phyloP scores from a whole-genome alignment of 257 asterid genomes.

The Avicennia marina region DNA sequence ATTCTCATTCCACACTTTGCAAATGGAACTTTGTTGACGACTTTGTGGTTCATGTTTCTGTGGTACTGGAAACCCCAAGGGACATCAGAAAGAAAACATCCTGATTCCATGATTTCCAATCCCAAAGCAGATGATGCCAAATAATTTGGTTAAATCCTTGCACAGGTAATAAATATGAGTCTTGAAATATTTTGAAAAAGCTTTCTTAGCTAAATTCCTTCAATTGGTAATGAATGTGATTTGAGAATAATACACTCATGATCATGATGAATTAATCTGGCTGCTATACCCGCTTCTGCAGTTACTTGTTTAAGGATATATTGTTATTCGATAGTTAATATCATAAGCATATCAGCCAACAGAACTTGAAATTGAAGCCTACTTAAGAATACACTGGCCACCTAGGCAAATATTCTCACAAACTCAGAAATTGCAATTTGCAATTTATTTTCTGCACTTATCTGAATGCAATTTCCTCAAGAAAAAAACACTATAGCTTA shows the following conservation, averaged over 20 bases:
- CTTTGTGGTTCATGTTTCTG: slow-evolving; percentile 65
- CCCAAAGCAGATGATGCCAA: slow-evolving; percentile 20
- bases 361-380: not conserved
- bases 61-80: slow-evolving; percentile 57
- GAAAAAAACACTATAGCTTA: too few species aligned
- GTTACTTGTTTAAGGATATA: not conserved
- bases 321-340: slow-evolving; percentile 1
- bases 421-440: too few species aligned
- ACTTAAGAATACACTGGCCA: too few species aligned
- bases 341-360: not conserved
- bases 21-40: slow-evolving; percentile 75
- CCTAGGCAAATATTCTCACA: too few species aligned
- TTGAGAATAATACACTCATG: too few species aligned
- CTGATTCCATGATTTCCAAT: slow-evolving; percentile 21
- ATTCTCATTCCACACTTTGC: slow-evolving; percentile 82
- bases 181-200: not conserved
- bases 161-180: slow-evolving; percentile 27
- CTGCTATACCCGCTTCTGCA: not conserved
- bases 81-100: slow-evolving; percentile 24
- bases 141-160: slow-evolving; percentile 10
- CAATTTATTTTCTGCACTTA: too few species aligned
- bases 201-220: not conserved
- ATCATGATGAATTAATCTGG: too few species aligned
- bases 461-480: too few species aligned
- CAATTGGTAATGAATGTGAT: not conserved